Evolutionary conservation across 2,329 filamentous ascomycete species (phyloP).

Genomic region (Nemania diffusa): DNA sequence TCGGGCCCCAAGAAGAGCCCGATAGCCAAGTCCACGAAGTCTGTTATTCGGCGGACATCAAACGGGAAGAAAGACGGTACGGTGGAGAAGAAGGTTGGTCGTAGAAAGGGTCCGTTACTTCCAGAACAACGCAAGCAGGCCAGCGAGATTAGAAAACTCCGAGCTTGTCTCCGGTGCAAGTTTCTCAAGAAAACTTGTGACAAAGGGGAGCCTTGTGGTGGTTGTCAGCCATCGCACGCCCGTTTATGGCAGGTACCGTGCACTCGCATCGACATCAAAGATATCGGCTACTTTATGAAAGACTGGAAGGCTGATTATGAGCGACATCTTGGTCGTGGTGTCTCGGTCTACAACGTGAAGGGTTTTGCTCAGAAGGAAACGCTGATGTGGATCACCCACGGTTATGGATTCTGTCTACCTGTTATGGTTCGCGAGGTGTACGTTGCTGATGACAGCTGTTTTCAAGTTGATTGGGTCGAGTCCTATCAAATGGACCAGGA

Average conservation of each 20-base stretch:
- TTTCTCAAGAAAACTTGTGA: slow-evolving; percentile 99
- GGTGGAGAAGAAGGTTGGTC: slow-evolving; percentile 90
- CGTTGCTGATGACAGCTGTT: slow-evolving; percentile 90
- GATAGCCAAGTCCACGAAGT: slow-evolving; percentile 83
- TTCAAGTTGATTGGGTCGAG: slow-evolving; percentile 94
- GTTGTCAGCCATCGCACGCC: slow-evolving; percentile 94
- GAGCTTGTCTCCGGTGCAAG: slow-evolving; percentile 94
- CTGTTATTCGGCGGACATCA: slow-evolving; percentile 81
- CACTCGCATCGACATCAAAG: slow-evolving; percentile 98
- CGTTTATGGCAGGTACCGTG: slow-evolving; percentile 97
- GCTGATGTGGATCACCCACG: slow-evolving; percentile 92
- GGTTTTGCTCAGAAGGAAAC: slow-evolving; percentile 76
- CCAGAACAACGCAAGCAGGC: slow-evolving; percentile 97
- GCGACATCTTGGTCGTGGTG: slow-evolving; percentile 84
- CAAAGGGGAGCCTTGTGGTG: slow-evolving; percentile 94
- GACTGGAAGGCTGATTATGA: slow-evolving; percentile 99
- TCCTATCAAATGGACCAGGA: slow-evolving; percentile 73
- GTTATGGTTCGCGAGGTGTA: slow-evolving; percentile 95
- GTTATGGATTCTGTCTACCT: slow-evolving; percentile 91
- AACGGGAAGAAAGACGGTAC: slow-evolving; percentile 81
- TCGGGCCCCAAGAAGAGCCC: slow-evolving; percentile 80
- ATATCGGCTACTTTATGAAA: slow-evolving; percentile 98
- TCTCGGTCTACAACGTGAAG: slow-evolving; percentile 95
- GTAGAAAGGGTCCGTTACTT: slow-evolving; percentile 86
- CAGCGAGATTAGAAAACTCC: slow-evolving; percentile 93